Conservation (phyloP, 768 basidiomycete genomes). For the Collybiopsis confluens region DNA sequence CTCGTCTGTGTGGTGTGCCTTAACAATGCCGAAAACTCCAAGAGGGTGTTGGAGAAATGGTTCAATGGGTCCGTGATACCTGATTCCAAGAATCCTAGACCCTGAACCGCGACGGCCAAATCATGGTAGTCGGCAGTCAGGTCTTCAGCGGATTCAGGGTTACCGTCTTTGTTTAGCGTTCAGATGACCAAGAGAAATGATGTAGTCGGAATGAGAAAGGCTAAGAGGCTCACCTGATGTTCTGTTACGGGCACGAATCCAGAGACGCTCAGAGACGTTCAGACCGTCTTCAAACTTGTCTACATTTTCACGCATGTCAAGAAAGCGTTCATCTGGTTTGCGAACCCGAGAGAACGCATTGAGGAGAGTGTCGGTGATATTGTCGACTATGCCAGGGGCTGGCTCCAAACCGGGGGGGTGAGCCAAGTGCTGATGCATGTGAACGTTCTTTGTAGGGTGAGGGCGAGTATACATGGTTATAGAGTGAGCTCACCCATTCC, state of each 20-base stretch:
- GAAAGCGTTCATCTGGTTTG: constrained; percentile 95
- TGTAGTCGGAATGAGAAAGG: constrained; percentile 16
- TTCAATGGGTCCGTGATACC: constrained; percentile 98
- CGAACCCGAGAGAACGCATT: constrained; percentile 95
- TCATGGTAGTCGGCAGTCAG: constrained; percentile 97
- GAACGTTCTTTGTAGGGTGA: constrained; percentile 64
- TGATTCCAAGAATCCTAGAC: constrained; percentile 94
- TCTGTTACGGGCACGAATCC: constrained; percentile 71
- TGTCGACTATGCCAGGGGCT: constrained; percentile 81
- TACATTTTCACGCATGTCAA: constrained; percentile 85
- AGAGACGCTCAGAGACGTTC: constrained; percentile 72
- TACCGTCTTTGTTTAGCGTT: constrained; percentile 80
- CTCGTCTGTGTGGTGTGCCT: constrained; percentile 88
- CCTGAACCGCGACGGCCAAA: constrained; percentile 92
- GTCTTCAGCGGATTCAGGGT: constrained; percentile 83
- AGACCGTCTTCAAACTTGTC: constrained; percentile 98
- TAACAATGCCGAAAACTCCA: constrained; percentile 89
- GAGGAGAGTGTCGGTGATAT: constrained; percentile 90
- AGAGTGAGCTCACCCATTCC: constrained; percentile 79
- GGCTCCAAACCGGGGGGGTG: constrained; percentile 87
- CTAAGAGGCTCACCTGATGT: constrained; percentile 72
- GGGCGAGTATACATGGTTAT: constrained; percentile 1
- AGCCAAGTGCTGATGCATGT: constrained; percentile 94
- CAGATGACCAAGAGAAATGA: constrained; percentile 47
- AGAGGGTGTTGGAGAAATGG: constrained; percentile 91